Conservation (phyloP, 768 basidiomycete genomes). For the Agaricus blazei region DNA sequence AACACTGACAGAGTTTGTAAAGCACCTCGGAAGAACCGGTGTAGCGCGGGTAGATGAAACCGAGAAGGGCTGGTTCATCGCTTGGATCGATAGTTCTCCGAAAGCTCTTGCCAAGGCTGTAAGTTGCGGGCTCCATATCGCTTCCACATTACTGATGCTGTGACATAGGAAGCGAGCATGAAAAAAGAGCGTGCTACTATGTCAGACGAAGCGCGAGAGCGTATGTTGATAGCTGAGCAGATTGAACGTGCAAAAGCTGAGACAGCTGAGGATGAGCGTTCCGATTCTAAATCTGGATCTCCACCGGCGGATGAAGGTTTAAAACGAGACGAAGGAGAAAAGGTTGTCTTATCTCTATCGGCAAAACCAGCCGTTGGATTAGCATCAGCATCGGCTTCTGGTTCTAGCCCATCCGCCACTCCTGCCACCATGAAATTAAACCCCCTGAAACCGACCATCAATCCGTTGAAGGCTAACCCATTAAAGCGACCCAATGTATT, state of each 20-base stretch:
- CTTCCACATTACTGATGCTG: slow-evolving; percentile 7
- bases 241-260: slow-evolving; percentile 80
- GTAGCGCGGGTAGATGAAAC: slow-evolving; percentile 94
- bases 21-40: slow-evolving; percentile 82
- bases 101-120: slow-evolving; percentile 90
- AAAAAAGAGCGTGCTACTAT: slow-evolving; percentile 91
- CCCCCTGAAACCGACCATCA: slow-evolving; percentile 48
- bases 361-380: slow-evolving; percentile 41
- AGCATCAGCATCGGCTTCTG: slow-evolving; percentile 27
- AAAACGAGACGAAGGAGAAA: slow-evolving; percentile 72
- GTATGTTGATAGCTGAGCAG: slow-evolving; percentile 85
- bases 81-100: slow-evolving; percentile 96
- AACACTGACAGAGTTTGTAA: slow-evolving; percentile 92
- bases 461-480: slow-evolving; percentile 64
- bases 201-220: slow-evolving; percentile 94
- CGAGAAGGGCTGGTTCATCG: slow-evolving; percentile 96
- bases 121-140: slow-evolving; percentile 17
- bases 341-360: slow-evolving; percentile 70
- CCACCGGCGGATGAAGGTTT: slow-evolving; percentile 52
- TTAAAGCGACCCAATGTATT: slow-evolving; percentile 74
- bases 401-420: slow-evolving; percentile 28
- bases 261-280: slow-evolving; percentile 23
- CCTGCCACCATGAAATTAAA: slow-evolving; percentile 55
- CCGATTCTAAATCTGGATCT: slow-evolving; percentile 12
- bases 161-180: slow-evolving; percentile 64